Evolutionary conservation across 2,329 filamentous ascomycete genomes (phyloP), one percentile per base, ranked within the genome.

Genomic region (Plenodomus biglobosus): DNA sequence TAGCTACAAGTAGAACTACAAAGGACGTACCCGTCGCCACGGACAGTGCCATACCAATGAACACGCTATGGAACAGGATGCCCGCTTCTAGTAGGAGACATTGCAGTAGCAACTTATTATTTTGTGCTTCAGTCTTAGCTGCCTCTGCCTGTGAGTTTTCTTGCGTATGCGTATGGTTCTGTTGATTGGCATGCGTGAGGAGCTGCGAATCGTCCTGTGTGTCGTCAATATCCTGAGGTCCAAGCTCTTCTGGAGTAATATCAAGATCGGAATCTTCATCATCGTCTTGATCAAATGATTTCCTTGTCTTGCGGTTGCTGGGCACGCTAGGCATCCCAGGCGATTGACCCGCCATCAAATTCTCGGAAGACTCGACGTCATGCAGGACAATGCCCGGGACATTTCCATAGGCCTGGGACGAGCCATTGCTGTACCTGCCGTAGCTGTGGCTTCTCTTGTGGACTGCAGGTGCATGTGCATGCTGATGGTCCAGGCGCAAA

Each of bases 21-120:
- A 88, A 88, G 3, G 84, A 81, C 5, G 76, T 73, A 1, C 86
- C 83, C 1, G 82, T 81, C 17, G 85, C 85, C 55, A 89, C 85
- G 20, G 83, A 86, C 20, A 89, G 73, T 0, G 86, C 87, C 78
- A 88, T 86, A 48, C 85, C 85, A 47, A 89, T 86, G 66, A 89
- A 89, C 50, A 91, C 80, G 52, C 84, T 88, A 72, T 91, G 87
- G 67, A 91, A 91, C 10, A 91, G 76, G 55, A 91, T 91, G 52
- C 87, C 87, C 47, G 87, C 85, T 69, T 91, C 87, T 4, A 91
- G 79, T 2, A 91, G 78, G 3, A 87, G 81, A 56, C 88, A 89
- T 70, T 91, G 87, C 59, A 89, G 77, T 2, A 87, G 80, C 68
- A 85, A 81, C 60, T 83, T 86, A 62, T 82, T 80, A 35, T 68